phyloP scores from a whole-genome alignment of 2,329 filamentous ascomycete genomes.

The Rutstroemia sp. region DNA sequence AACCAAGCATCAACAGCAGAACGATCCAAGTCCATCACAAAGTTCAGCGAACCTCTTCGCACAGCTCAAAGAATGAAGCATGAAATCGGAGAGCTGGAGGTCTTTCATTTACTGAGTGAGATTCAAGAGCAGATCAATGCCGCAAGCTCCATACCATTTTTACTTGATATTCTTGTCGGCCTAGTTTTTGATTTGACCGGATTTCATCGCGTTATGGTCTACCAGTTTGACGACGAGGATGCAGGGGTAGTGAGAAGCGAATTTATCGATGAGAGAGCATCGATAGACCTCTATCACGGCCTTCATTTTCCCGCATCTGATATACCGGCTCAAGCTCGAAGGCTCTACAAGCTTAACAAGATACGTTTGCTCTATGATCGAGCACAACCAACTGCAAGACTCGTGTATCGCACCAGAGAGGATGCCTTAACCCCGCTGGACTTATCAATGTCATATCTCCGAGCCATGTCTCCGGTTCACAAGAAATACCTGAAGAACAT shows the following conservation, averaged over 20 bases:
- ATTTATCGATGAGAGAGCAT: slow-evolving; percentile 72
- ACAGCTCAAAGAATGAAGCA: neutral
- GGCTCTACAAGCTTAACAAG: slow-evolving; percentile 83
- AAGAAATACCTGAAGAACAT: slow-evolving; percentile 83
- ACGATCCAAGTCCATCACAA: slow-evolving; percentile 63
- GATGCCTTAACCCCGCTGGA: slow-evolving; percentile 71
- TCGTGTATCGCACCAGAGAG: slow-evolving; percentile 70
- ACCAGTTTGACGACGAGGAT: slow-evolving; percentile 77
- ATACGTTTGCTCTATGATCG: slow-evolving; percentile 82
- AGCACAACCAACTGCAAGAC: slow-evolving; percentile 67
- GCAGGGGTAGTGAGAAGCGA: slow-evolving; percentile 86
- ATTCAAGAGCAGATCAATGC: slow-evolving; percentile 79
- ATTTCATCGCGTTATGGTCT: slow-evolving; percentile 88
- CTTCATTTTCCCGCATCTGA: slow-evolving; percentile 84
- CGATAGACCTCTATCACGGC: slow-evolving; percentile 78
- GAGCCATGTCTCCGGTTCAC: slow-evolving; percentile 87
- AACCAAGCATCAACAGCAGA: slow-evolving; percentile 69
- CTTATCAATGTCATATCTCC: slow-evolving; percentile 62
- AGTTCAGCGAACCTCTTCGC: slow-evolving; percentile 58
- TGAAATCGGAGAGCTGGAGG: slow-evolving; percentile 63
- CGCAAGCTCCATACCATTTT: slow-evolving; percentile 60
- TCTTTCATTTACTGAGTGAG: slow-evolving; percentile 87
- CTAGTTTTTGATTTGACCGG: slow-evolving; percentile 85
- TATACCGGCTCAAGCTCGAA: slow-evolving; percentile 78
- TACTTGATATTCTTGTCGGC: slow-evolving; percentile 75